Conservation (phyloP, 768 basidiomycete species). For the Cyathus striatus region DNA sequence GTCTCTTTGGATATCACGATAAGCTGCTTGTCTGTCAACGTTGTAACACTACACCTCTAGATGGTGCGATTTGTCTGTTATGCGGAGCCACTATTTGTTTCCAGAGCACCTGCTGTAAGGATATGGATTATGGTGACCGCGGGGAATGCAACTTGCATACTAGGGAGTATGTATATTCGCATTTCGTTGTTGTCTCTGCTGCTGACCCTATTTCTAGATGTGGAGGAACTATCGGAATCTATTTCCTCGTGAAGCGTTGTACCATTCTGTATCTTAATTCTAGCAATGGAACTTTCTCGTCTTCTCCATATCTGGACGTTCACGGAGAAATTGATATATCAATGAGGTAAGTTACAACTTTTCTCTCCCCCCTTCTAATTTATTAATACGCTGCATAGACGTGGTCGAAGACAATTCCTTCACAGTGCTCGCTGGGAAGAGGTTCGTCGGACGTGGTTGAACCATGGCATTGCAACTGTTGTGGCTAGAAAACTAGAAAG, state of each 20-base stretch:
- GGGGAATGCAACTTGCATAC: constrained; percentile 97
- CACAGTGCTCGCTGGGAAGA: constrained; percentile 89
- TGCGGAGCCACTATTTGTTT: constrained; percentile 88
- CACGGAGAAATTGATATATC: constrained; percentile 93
- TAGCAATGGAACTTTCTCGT: constrained; percentile 82
- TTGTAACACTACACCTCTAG: constrained; percentile 75
- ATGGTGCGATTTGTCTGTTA: constrained; percentile 87
- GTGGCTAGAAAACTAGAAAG: constrained; percentile 88
- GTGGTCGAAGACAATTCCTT: constrained; percentile 84
- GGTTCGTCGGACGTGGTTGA: constrained; percentile 84
- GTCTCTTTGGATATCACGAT: constrained; percentile 71
- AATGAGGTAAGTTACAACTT: constrained; percentile 62
- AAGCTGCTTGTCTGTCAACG: constrained; percentile 68
- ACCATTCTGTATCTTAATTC: constrained; percentile 86
- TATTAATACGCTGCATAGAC: constrained; percentile 44
- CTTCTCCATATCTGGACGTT: constrained; percentile 87
- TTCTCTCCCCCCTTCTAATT: not conserved
- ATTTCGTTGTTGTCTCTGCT: constrained; percentile 1
- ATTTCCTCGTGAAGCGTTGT: constrained; percentile 89
- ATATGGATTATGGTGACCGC: constrained; percentile 52
- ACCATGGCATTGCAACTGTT: constrained; percentile 83
- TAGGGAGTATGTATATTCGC: constrained; percentile 65
- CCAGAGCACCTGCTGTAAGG: constrained; percentile 89
- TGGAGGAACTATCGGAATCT: constrained; percentile 84
- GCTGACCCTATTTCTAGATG: constrained; percentile 49